These are phyloP conservation scores for Quercus parvula DNA, from an alignment of 306 rosid genomes.

Conservation along the genomic window DNA sequence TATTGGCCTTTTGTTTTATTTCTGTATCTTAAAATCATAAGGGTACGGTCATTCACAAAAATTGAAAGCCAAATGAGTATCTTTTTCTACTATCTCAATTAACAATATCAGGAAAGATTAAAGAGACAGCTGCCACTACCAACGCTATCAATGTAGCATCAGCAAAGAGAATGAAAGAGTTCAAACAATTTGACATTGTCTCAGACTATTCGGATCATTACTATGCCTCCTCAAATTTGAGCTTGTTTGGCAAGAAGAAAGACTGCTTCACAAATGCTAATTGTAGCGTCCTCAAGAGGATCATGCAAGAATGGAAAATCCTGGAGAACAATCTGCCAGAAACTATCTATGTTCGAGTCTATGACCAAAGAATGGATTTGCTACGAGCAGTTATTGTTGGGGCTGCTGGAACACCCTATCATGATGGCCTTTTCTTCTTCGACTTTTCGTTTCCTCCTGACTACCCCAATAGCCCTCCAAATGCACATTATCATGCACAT, in stretches of 20 bases:
- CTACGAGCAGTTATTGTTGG: background rate
- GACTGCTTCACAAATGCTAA: background rate
- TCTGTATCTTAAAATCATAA: too few species aligned
- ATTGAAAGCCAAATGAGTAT: too few species aligned
- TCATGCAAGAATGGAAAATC: background rate
- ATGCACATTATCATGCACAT: background rate
- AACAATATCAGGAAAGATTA: too few species aligned
- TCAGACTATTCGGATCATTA: background rate
- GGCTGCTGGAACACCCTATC: constrained; percentile 2
- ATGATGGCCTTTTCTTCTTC: constrained; percentile 6
- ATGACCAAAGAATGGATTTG: background rate
- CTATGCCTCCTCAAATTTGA: background rate
- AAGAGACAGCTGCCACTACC: too few species aligned
- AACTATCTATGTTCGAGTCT: background rate
- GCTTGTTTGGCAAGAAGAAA: background rate
- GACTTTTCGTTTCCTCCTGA: background rate
- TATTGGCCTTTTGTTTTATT: too few species aligned
- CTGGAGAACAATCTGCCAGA: background rate
- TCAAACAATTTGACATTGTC: background rate
- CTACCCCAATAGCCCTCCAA: background rate
- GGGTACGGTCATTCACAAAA: too few species aligned
- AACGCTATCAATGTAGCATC: too few species aligned
- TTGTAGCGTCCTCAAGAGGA: background rate
- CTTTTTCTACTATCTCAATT: too few species aligned
- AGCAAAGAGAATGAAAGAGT: background rate